Percentiles rank a stretch among this genome's conserved stretches.
These are phyloP conservation scores for Mucor irregularis DNA, from an alignment of 371 early-diverging fungal species.

Conservation along the genomic window DNA sequence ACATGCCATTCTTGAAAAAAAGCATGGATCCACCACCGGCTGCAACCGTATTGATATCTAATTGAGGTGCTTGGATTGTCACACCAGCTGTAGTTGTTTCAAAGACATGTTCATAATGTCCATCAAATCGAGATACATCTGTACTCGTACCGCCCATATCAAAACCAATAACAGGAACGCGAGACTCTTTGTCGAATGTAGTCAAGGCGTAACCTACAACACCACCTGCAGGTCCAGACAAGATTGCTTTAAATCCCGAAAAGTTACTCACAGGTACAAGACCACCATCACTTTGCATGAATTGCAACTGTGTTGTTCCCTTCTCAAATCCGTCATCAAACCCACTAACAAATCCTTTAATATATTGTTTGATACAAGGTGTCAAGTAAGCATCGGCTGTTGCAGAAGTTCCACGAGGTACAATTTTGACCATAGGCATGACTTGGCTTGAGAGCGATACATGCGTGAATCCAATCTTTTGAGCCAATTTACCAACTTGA, in stretches of 20 bases:
- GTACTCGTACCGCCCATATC: constrained; percentile 98
- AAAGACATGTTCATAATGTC: constrained; percentile 89
- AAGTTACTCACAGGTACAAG: constrained; percentile 82
- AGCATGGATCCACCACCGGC: constrained; percentile 97
- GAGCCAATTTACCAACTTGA: constrained; percentile 68
- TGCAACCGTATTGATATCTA: constrained; percentile 94
- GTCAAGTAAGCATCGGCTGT: constrained; percentile 94
- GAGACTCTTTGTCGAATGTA: constrained; percentile 55
- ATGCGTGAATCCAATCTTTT: constrained; percentile 78
- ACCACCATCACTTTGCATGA: constrained; percentile 98
- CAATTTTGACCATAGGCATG: constrained; percentile 94
- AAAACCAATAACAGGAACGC: constrained; percentile 87
- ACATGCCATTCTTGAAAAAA: constrained; percentile 91
- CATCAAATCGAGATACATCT: constrained; percentile 93
- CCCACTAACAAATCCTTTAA: constrained; percentile 80
- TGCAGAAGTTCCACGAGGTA: constrained; percentile 90
- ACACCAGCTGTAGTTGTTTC: constrained; percentile 95
- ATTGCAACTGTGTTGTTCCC: constrained; percentile 73
- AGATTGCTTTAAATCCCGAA: constrained; percentile 86
- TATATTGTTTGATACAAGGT: constrained; percentile 85
- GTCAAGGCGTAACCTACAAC: constrained; percentile 93
- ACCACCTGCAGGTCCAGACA: constrained; percentile 96
- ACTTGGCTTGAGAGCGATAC: constrained; percentile 82
- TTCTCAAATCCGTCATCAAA: constrained; percentile 75
- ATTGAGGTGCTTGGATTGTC: constrained; percentile 92